phyloP scores from a whole-genome alignment of 257 asterid genomes.

The Hygrophila difformis region DNA sequence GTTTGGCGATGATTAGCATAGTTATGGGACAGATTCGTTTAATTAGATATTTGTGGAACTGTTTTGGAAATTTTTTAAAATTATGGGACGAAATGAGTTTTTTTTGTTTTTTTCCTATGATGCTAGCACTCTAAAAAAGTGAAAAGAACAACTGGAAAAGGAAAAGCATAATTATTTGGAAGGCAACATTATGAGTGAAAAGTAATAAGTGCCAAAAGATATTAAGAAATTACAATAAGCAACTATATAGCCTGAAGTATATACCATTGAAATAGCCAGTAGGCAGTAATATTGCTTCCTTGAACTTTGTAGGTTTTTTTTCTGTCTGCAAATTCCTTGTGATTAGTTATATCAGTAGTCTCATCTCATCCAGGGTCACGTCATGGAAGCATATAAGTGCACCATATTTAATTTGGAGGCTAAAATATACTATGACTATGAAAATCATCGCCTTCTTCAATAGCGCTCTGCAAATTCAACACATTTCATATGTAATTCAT shows the following conservation, averaged over 20 bases:
- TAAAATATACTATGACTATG: slow-evolving; percentile 77
- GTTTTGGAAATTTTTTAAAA: too few species aligned
- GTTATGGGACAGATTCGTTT: too few species aligned
- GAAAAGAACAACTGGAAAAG: not conserved
- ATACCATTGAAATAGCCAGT: slow-evolving; percentile 70
- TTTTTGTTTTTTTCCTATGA: too few species aligned
- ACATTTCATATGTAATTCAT: not conserved
- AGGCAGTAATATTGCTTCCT: slow-evolving; percentile 53
- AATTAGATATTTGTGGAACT: too few species aligned
- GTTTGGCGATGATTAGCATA: too few species aligned
- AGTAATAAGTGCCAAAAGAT: too few species aligned
- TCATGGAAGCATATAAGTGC: slow-evolving; percentile 82
- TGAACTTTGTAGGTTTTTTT: slow-evolving; percentile 76
- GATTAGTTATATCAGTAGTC: slow-evolving; percentile 65
- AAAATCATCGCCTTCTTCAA: slow-evolving; percentile 96
- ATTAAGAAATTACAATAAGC: not conserved
- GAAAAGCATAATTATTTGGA: not conserved
- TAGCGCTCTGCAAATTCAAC: slow-evolving; percentile 70
- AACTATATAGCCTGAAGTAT: not conserved
- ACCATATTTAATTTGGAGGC: slow-evolving; percentile 90
- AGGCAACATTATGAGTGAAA: not conserved
- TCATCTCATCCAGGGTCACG: slow-evolving; percentile 58
- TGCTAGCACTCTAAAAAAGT: too few species aligned
- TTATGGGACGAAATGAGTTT: too few species aligned
- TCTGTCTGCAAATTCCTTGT: slow-evolving; percentile 51